phyloP scores from a whole-genome alignment of 805 yeast species.

The Yarrowia sp. region DNA sequence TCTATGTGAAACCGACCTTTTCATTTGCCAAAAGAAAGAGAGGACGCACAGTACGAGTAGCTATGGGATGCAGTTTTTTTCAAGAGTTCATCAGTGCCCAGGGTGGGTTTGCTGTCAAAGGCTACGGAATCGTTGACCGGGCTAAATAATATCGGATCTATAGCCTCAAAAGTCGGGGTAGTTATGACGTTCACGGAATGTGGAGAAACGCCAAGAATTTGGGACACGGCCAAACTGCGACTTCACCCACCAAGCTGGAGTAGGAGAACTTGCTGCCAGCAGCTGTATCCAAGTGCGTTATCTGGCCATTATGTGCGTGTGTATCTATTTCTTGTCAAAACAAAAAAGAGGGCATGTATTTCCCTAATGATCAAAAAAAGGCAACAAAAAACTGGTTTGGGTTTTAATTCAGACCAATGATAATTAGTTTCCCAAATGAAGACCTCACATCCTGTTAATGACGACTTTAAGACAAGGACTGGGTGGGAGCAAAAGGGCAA shows the following conservation, averaged over 20 bases:
- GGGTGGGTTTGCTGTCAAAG: constrained; percentile 1
- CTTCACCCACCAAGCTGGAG: neutral
- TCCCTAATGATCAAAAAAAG: too few species aligned
- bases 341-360: neutral
- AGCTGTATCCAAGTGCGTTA: neutral
- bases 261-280: neutral
- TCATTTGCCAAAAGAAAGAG: neutral
- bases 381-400: neutral
- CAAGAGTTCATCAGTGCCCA: neutral
- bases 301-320: neutral
- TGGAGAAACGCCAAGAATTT: neutral
- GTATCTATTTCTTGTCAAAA: neutral
- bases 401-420: neutral
- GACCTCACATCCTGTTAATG: neutral
- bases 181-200: neutral
- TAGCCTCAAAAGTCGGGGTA: neutral
- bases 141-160: neutral
- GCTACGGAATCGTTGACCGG: neutral
- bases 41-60: constrained; percentile 1
- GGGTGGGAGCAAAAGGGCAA: neutral
- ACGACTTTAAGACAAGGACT: neutral
- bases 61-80: neutral
- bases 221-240: neutral
- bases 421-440: neutral
- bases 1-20: neutral